Evolutionary conservation across 2,329 filamentous ascomycete species (phyloP), one percentile per base, ranked within the genome.

Genomic region (Hysterium pulicare): DNA sequence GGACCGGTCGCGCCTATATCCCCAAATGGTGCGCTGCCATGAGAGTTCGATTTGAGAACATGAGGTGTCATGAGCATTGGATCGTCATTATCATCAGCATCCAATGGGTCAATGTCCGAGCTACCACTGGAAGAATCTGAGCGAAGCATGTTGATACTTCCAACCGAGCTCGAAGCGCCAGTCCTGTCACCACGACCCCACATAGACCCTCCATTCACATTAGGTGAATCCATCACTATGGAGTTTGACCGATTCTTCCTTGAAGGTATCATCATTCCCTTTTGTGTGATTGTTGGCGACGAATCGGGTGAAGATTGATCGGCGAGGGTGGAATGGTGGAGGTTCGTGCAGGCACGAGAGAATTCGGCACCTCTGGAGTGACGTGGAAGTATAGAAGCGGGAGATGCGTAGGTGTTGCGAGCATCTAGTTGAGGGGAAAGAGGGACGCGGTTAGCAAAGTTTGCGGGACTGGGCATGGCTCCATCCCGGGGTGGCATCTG

Each of bases 261-360:
- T 30, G 73, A 68, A 3, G 81, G 79, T 41, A 83, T 83, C 44
- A 73, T 73, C 61, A 83, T 73, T 2, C 76, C 77, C 49, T 86
- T 82, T 31, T 84, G 83, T 40, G 83, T 83, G 41, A 93, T 84
- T 10, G 85, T 90, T 1, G 93, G 93, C 1, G 90, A 96, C 0
- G 89, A 93, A 64, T 95, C 90, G 3, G 90, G 90, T 4, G 87
- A 93, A 1, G 87, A 86, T 63, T 85, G 81, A 54, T 95, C 88
- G 42, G 91, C 90, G 7, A 97, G 78, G 0, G 87, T 97, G 13
- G 91, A 96, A 67, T 97, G 93, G 69, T 97, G 93, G 17, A 98
- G 76, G 62, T 90, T 95, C 9, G 91, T 96, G 48, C 89, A 93
- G 9, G 90, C 90, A 53, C 91, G 81, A 31, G 91, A 91, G 67